Percentiles rank a stretch among this genome's conserved stretches.
Conservation (phyloP, 2,329 filamentous ascomycete species). For the Podosphaera xanthii region DNA sequence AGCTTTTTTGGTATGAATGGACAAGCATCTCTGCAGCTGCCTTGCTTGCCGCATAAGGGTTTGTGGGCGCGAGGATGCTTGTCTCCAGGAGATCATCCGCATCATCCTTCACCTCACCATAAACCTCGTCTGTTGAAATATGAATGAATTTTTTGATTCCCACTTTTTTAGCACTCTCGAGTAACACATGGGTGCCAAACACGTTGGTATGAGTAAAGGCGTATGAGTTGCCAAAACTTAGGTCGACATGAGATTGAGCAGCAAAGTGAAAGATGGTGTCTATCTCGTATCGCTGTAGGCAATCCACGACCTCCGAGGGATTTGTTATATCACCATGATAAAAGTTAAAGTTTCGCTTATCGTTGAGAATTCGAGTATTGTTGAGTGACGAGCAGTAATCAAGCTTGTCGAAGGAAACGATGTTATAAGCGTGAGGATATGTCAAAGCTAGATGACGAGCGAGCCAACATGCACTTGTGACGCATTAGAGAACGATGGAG, state of each 20-base stretch:
- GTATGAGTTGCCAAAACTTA: slow-evolving; percentile 66
- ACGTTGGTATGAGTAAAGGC: slow-evolving; percentile 65
- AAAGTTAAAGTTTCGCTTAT: slow-evolving; percentile 51
- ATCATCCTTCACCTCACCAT: slow-evolving; percentile 53
- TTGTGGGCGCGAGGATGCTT: slow-evolving; percentile 55
- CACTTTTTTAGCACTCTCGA: slow-evolving; percentile 54
- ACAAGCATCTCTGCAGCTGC: slow-evolving; percentile 69
- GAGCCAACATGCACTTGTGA: slow-evolving; percentile 46
- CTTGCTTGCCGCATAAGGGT: slow-evolving; percentile 63
- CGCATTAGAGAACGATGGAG: slow-evolving; percentile 4
- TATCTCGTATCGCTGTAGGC: slow-evolving; percentile 46
- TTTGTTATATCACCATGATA: slow-evolving; percentile 61
- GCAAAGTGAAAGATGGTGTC: slow-evolving; percentile 71
- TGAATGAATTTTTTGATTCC: slow-evolving; percentile 55
- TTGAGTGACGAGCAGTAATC: slow-evolving; percentile 65
- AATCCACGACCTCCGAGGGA: slow-evolving; percentile 43
- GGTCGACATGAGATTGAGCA: slow-evolving; percentile 64
- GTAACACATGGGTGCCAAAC: slow-evolving; percentile 59
- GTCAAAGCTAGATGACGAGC: slow-evolving; percentile 55
- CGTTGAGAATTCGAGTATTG: slow-evolving; percentile 49
- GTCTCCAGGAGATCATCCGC: slow-evolving; percentile 50
- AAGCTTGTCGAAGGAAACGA: slow-evolving; percentile 66
- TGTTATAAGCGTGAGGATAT: slow-evolving; percentile 52
- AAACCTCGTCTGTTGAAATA: slow-evolving; percentile 69
- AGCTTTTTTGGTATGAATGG: slow-evolving; percentile 68